These are phyloP conservation scores for Glutinoglossum americanum DNA, from an alignment of 495 filamentous ascomycete genomes.

Conservation along the genomic window DNA sequence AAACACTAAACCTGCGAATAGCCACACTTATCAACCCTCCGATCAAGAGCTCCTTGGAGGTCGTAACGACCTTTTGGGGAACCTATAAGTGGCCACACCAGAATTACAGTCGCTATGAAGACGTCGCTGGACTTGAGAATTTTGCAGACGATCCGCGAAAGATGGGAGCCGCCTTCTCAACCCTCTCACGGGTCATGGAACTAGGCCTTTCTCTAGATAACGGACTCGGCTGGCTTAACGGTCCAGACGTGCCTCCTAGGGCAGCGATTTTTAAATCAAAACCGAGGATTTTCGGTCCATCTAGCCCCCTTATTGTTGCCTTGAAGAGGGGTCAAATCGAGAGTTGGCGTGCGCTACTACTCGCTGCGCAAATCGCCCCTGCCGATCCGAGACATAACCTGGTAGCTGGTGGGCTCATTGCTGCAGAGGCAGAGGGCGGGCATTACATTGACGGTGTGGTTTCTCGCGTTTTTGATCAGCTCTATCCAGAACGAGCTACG, in stretches of 20 bases:
- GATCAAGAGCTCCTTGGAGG: conserved; percentile 20
- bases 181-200: conserved; percentile 21
- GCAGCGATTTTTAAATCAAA: conserved; percentile 10
- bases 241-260: conserved; percentile 13
- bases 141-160: conserved; percentile 28
- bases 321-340: background rate
- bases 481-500: background rate
- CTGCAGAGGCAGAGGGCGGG: no score
- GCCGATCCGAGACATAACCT: background rate
- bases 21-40: conserved; percentile 15
- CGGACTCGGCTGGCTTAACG: conserved; percentile 32
- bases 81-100: conserved; percentile 28
- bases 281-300: conserved; percentile 13
- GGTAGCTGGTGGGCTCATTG: no score
- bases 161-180: conserved; percentile 26
- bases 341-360: background rate
- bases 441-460: no score
- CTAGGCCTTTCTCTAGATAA: conserved; percentile 32
- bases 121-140: conserved; percentile 25
- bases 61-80: conserved; percentile 25
- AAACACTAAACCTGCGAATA: no score
- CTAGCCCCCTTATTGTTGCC: background rate
- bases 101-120: conserved; percentile 25
- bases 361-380: background rate
- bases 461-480: background rate